Percentiles rank a stretch among this genome's conserved stretches.
These are phyloP conservation scores for Trifolium subterraneum DNA, from an alignment of 306 rosid species.

Conservation along the genomic window DNA sequence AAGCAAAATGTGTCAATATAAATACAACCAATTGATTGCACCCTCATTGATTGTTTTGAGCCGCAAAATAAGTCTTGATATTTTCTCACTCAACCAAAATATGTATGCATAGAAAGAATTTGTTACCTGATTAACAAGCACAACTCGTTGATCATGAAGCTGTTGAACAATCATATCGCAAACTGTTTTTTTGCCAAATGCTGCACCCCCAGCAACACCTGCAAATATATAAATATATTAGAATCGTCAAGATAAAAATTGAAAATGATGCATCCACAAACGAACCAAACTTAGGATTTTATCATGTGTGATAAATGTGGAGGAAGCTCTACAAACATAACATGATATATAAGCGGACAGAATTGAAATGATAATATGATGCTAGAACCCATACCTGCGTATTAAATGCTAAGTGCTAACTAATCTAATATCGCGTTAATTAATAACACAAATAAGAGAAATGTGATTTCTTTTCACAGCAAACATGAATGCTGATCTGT, in stretches of 20 bases:
- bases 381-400: background rate
- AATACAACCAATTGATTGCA: background rate
- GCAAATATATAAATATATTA: constrained; percentile 29
- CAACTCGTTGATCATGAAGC: constrained; percentile 98
- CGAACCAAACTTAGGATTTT: constrained; percentile 2
- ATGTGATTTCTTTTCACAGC: background rate
- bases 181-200: constrained; percentile 94
- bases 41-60: constrained; percentile 23
- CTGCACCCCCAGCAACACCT: constrained; percentile 99
- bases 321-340: constrained; percentile 13
- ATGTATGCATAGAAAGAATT: constrained; percentile 13
- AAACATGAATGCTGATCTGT: constrained; percentile 5
- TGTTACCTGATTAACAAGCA: constrained; percentile 90
- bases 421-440: constrained; percentile 8
- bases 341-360: constrained; percentile 24
- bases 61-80: constrained; percentile 17
- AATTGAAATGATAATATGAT: no score
- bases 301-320: background rate
- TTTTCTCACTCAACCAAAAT: constrained; percentile 26
- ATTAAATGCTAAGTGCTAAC: constrained; percentile 21
- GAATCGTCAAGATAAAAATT: constrained; percentile 24
- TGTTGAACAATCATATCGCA: constrained; percentile 99
- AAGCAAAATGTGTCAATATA: background rate
- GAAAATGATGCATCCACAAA: constrained; percentile 1
- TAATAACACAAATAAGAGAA: constrained; percentile 17